Conservation (phyloP, 2,329 filamentous ascomycete genomes). For the Decorospora gaudefroyi region DNA sequence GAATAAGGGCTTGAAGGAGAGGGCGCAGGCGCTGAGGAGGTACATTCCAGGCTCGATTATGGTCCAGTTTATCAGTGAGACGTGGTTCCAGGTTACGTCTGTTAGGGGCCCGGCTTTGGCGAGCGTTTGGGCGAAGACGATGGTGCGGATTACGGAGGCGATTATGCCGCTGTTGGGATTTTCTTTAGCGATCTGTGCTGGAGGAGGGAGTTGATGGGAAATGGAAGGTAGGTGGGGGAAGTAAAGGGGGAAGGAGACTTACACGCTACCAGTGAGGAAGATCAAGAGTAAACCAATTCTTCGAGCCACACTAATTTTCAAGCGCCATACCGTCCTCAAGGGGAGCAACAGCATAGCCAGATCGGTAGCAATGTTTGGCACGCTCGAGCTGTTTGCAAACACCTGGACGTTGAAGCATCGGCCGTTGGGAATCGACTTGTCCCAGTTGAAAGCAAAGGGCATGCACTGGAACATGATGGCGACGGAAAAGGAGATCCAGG, state of each 20-base stretch:
- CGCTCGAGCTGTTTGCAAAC: constrained; percentile 30
- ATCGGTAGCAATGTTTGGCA: constrained; percentile 37
- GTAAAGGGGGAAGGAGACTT: too few relatives aligned
- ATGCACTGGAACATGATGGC: constrained; percentile 31
- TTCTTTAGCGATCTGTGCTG: too few relatives aligned
- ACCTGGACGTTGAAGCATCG: constrained; percentile 28
- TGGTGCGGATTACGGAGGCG: constrained; percentile 31
- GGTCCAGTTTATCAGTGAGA: constrained; percentile 31
- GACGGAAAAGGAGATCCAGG: constrained; percentile 30
- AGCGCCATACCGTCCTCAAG: constrained; percentile 24
- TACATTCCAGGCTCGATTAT: constrained; percentile 37
- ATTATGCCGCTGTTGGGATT: constrained; percentile 30
- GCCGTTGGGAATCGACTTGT: constrained; percentile 30
- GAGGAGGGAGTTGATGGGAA: too few relatives aligned
- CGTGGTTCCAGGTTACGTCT: constrained; percentile 32
- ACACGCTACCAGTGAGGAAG: constrained; percentile 37
- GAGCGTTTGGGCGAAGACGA: constrained; percentile 23
- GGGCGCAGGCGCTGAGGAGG: constrained; percentile 29
- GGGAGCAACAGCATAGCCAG: constrained; percentile 29
- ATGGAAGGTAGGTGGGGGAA: too few relatives aligned
- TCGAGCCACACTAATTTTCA: constrained; percentile 28
- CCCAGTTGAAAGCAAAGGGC: constrained; percentile 35
- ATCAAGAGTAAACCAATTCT: constrained; percentile 31
- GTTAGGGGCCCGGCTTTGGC: constrained; percentile 12
- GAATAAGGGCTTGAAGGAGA: constrained; percentile 35